Percentiles rank a stretch among this genome's conserved stretches.
These are phyloP conservation scores for Lipomyces chichibuensis DNA, from an alignment of 805 yeast genomes.

Conservation along the genomic window DNA sequence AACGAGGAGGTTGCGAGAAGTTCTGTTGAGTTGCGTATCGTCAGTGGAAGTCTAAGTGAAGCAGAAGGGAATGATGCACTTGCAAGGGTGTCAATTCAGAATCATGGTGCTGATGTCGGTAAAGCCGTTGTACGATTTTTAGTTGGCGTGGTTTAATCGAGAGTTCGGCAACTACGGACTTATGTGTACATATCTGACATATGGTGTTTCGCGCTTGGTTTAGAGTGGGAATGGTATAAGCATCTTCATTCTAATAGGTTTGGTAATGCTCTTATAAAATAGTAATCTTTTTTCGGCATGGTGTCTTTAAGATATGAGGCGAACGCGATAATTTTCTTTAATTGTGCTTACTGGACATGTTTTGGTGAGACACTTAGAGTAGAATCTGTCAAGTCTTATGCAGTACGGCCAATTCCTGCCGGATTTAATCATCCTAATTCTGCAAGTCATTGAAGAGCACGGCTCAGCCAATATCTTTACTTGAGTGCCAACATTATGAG, in stretches of 20 bases:
- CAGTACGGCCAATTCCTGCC: too few species aligned
- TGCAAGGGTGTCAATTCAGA: constrained; percentile 44
- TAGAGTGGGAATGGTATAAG: not conserved
- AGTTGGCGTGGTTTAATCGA: constrained; percentile 12
- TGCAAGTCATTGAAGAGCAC: too few species aligned
- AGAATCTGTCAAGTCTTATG: too few species aligned
- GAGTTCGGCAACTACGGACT: not conserved
- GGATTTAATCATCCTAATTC: too few species aligned
- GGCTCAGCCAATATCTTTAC: too few species aligned
- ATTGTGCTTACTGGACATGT: too few species aligned
- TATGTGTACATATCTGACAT: not conserved
- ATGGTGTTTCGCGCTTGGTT: not conserved
- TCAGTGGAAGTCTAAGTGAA: constrained; percentile 13
- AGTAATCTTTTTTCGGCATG: too few species aligned
- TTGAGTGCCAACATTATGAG: too few species aligned
- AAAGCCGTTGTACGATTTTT: constrained; percentile 47
- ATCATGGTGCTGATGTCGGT: constrained; percentile 50
- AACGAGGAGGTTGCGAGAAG: constrained; percentile 42
- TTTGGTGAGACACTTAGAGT: too few species aligned
- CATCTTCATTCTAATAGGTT: not conserved
- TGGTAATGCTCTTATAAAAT: too few species aligned
- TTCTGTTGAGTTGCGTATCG: constrained; percentile 37
- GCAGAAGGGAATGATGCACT: constrained; percentile 27
- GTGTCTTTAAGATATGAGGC: too few species aligned
- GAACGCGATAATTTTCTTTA: too few species aligned